phyloP scores from a whole-genome alignment of 345 rosid genomes.

The Eucalyptus melliodora region DNA sequence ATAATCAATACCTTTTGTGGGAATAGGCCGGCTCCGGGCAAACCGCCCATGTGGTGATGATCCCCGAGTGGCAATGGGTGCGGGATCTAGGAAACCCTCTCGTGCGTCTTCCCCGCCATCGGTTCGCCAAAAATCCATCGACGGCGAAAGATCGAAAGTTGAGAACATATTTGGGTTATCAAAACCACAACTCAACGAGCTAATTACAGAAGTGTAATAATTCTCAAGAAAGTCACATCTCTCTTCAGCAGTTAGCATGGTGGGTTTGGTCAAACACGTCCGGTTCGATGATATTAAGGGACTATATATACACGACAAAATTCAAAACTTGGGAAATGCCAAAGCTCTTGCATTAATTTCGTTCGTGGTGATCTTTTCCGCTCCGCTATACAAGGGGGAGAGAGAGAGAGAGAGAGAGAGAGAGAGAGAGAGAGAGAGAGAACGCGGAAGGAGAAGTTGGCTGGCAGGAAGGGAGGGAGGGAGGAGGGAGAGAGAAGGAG shows the following conservation, averaged over 20 bases:
- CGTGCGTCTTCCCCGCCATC: background rate
- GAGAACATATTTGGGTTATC: background rate
- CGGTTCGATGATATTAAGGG: background rate
- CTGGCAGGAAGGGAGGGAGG: background rate
- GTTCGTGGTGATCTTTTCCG: background rate
- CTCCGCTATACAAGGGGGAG: background rate
- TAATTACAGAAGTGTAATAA: background rate
- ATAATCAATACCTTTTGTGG: background rate
- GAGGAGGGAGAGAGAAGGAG: too few relatives aligned
- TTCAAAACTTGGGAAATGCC: background rate
- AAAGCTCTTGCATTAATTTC: background rate
- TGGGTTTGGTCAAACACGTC: background rate
- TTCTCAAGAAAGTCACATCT: background rate
- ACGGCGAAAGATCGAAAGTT: background rate
- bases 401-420: too few relatives aligned
- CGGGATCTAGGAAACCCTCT: background rate
- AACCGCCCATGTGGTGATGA: background rate
- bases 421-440: background rate
- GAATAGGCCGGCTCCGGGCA: background rate
- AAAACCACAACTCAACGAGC: background rate
- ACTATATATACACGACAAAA: background rate
- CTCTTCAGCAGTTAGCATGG: background rate
- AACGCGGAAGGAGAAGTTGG: background rate
- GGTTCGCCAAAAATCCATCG: background rate
- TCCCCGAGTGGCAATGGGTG: background rate